Evolutionary conservation across 2,329 filamentous ascomycete genomes (phyloP).

Genomic region (Fusarium oligoseptatum): DNA sequence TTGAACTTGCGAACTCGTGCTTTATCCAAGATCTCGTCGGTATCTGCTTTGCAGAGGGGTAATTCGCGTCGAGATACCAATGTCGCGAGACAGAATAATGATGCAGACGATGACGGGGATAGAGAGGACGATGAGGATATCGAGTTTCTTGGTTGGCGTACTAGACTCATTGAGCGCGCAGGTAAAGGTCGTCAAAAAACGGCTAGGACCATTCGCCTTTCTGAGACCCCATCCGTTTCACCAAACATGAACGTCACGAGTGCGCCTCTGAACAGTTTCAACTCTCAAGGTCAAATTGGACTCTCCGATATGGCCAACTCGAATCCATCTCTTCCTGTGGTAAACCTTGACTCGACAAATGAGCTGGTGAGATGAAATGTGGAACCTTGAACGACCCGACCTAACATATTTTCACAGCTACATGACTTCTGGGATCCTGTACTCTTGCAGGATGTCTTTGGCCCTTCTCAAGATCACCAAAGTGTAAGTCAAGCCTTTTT

Average conservation of each 20-base stretch:
- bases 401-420: not conserved
- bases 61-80: not conserved
- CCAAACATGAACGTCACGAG: not conserved
- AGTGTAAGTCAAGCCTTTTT: not conserved
- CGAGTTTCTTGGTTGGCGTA: conserved; percentile 12
- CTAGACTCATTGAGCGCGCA: conserved; percentile 12
- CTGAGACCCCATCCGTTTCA: conserved; percentile 10
- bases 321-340: not conserved
- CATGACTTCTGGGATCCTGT: conserved; percentile 11
- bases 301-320: not conserved
- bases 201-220: conserved; percentile 13
- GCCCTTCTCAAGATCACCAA: conserved; percentile 1
- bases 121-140: conserved; percentile 10
- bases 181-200: conserved; percentile 9
- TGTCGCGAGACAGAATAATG: not conserved
- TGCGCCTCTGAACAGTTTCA: not conserved
- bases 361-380: not conserved
- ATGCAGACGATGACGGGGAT: not conserved
- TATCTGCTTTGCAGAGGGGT: not conserved
- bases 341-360: conserved; percentile 8
- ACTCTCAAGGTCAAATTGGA: conserved; percentile 3
- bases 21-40: not conserved
- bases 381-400: too few relatives aligned
- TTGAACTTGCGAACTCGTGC: conserved; percentile 7
- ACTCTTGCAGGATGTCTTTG: conserved; percentile 12